These are phyloP conservation scores for Pseudogymnoascus sp. DNA, from an alignment of 2,329 filamentous ascomycete species.

Conservation along the genomic window DNA sequence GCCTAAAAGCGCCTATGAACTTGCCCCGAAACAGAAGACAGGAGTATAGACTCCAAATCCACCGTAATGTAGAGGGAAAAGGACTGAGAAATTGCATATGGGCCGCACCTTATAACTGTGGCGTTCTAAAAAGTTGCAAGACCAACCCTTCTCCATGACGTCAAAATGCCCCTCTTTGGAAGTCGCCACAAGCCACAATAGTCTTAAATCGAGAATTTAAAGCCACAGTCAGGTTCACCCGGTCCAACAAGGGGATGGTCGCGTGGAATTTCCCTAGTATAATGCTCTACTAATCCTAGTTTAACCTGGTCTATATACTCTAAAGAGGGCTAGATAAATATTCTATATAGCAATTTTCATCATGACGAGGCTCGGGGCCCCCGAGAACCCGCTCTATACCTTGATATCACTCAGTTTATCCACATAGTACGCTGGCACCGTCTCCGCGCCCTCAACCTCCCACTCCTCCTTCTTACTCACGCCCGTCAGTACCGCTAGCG, in stretches of 20 bases:
- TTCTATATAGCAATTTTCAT: background rate
- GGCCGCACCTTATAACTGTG: background rate
- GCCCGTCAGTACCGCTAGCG: slow-evolving; percentile 82
- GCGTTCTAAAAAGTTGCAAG: background rate
- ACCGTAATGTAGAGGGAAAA: background rate
- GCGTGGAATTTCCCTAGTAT: background rate
- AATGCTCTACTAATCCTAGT: background rate
- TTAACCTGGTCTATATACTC: background rate
- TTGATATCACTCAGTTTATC: slow-evolving; percentile 66
- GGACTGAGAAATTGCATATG: background rate
- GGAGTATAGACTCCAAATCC: background rate
- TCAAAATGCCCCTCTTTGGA: background rate
- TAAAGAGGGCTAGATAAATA: background rate
- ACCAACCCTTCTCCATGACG: background rate
- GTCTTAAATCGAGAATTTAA: background rate
- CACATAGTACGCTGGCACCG: slow-evolving; percentile 74
- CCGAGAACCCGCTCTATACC: slow-evolving; percentile 1
- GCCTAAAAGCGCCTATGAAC: background rate
- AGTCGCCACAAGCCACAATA: background rate
- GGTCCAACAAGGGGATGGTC: background rate
- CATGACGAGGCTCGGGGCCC: background rate
- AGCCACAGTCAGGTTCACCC: background rate
- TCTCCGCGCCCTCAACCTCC: slow-evolving; percentile 57
- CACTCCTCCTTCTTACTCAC: slow-evolving; percentile 81
- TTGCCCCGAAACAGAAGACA: background rate